Evolutionary conservation across 192 early-diverging fungal genomes (phyloP), one percentile per base, ranked within the genome.

Genomic region (Coemansia sp.): DNA sequence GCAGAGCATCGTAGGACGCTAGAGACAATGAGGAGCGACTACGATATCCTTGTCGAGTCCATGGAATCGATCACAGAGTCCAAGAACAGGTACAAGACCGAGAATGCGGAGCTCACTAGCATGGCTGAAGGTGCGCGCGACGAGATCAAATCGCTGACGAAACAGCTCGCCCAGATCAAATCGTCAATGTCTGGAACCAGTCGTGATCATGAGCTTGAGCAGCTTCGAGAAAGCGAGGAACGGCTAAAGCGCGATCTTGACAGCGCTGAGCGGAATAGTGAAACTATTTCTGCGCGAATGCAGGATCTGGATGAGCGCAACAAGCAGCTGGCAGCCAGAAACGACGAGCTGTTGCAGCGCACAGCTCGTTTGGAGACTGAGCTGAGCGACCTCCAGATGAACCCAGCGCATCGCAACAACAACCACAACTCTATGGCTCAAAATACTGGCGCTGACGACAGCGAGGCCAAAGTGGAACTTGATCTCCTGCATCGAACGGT

Each of bases 331-430:
- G 19, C 50, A 5, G 14, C 8, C 15, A 53, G 44, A 15, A 66
- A 60, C 44, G 75, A 79, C 37, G 70, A 72, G 41, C 70, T 72
- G 17, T 65, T 34, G 7, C 70, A 79, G 50, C 70, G 65, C 17
- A 29, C 59, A 4, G 75, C 75, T 19, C 62, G 70, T 34, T 52
- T 72, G 3, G 75, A 79, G 34, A 68, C 59, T 2, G 75, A 79
- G 65, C 19, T 77, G 22, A 41, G 57, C 23, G 74, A 71, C 29
- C 20, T 77, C 27, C 68, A 64, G 23, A 38, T 50, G 55, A 7
- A 25, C n/a, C n/a, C n/a, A 1, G 9, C 23, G 6, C 22, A 25
- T 48, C 45, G 23, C 23, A 44, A 36, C 33, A 42, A 57, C n/a
- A n/a, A n/a, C n/a, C n/a, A n/a, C n/a, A n/a, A n/a, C n/a, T n/a